These are phyloP conservation scores for Sisymbrium irio DNA, from an alignment of 345 rosid species.

Conservation along the genomic window DNA sequence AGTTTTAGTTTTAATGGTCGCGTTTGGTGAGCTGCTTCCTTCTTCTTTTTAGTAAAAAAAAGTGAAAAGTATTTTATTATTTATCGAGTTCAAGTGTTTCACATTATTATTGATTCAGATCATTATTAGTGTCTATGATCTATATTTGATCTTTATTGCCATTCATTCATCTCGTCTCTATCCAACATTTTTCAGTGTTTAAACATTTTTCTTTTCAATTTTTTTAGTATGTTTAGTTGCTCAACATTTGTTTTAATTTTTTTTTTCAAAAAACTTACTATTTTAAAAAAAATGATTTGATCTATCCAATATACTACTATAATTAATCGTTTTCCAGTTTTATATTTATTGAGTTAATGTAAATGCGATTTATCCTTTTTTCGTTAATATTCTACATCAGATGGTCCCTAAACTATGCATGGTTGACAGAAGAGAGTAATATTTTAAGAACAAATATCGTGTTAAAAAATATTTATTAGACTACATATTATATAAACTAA, in stretches of 20 bases:
- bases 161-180: background rate
- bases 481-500: too few relatives aligned
- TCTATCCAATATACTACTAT: too few relatives aligned
- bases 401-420: too few relatives aligned
- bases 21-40: slow-evolving; percentile 30
- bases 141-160: background rate
- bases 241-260: background rate
- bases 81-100: too few relatives aligned
- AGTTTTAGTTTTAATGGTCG: too few relatives aligned
- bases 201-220: background rate
- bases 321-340: background rate
- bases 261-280: background rate
- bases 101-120: slow-evolving; percentile 9
- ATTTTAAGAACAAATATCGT: too few relatives aligned
- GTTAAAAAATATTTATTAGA: background rate
- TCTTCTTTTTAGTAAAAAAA: background rate
- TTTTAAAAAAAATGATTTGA: background rate
- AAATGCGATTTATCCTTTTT: too few relatives aligned
- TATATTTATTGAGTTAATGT: too few relatives aligned
- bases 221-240: background rate
- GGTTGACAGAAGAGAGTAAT: too few relatives aligned
- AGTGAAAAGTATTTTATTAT: too few relatives aligned
- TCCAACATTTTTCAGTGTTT: background rate
- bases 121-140: background rate
- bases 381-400: too few relatives aligned